A percentile compares a stretch with the other conserved stretches of the same genome.
Evolutionary conservation across 192 early-diverging fungal species (phyloP).

Genomic region (Umbelopsis isabellina): DNA sequence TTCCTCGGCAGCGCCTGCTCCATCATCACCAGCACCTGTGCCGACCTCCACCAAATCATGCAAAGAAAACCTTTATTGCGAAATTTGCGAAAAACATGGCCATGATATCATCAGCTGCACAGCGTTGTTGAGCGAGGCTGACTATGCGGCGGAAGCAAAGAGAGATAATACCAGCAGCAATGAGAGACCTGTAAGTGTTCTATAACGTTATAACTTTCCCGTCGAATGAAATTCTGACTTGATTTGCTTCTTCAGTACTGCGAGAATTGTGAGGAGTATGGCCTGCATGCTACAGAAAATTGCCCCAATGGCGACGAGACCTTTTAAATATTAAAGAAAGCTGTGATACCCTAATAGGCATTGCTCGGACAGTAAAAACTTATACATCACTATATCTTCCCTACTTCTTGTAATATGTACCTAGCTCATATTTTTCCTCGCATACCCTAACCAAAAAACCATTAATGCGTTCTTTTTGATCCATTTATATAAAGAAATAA

Average conservation of each 20-base stretch:
- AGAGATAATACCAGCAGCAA: not conserved
- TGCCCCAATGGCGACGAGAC: slow-evolving; percentile 75
- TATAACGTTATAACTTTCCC: not conserved
- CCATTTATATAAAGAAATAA: not conserved
- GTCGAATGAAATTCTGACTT: not conserved
- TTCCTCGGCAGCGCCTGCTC: not conserved
- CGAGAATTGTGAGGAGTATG: slow-evolving; percentile 77
- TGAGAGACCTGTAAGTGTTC: slow-evolving; percentile 48
- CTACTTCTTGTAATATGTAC: not conserved
- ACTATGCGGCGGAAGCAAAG: not conserved
- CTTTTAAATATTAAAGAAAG: slow-evolving; percentile 45
- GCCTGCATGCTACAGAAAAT: slow-evolving; percentile 68
- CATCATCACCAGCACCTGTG: not conserved
- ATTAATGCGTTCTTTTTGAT: no score
- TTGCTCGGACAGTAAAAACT: slow-evolving; percentile 3
- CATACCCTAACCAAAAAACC: not conserved
- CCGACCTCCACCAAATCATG: slow-evolving; percentile 21
- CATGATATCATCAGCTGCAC: slow-evolving; percentile 67
- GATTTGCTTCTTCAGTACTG: slow-evolving; percentile 57
- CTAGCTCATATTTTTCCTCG: not conserved
- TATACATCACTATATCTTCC: not conserved
- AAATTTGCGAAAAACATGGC: slow-evolving; percentile 67
- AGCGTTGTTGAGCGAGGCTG: slow-evolving; percentile 45
- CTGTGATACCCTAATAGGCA: slow-evolving; percentile 11
- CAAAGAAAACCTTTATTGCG: slow-evolving; percentile 57